Evolutionary conservation across 2,329 filamentous ascomycete genomes (phyloP).

Genomic region (Chaetothyriales sp.): DNA sequence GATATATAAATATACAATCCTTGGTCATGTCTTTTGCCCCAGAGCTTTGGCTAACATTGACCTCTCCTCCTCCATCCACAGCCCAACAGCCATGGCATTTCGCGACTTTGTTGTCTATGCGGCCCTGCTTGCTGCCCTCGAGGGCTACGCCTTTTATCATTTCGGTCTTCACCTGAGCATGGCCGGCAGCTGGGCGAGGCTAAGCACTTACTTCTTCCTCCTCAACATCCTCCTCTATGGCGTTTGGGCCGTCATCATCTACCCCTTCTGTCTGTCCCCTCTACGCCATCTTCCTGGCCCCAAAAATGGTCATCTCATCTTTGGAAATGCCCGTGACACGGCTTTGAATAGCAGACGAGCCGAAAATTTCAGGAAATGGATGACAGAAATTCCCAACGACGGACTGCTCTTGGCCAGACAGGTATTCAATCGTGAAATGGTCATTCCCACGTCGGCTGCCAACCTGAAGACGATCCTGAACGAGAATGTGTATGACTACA

Average conservation of each 20-base stretch:
- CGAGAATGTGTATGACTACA: conserved; percentile 1
- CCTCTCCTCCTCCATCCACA: too few species aligned
- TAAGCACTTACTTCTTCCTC: background rate
- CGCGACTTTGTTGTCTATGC: background rate
- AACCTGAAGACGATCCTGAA: conserved; percentile 31
- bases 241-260: background rate
- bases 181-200: background rate
- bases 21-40: too few species aligned
- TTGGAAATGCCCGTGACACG: background rate
- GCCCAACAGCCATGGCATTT: background rate
- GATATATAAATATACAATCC: too few species aligned
- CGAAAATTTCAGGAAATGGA: conserved; percentile 22
- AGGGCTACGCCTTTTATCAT: background rate
- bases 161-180: background rate
- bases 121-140: background rate
- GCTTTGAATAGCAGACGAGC: background rate
- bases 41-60: too few species aligned
- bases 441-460: conserved; percentile 32
- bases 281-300: conserved; percentile 19
- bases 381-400: conserved; percentile 32
- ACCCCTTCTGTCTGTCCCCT: conserved; percentile 16
- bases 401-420: conserved; percentile 33
- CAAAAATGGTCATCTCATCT: background rate
- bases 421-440: conserved; percentile 30
- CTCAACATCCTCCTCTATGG: background rate